A percentile compares a stretch with the other conserved stretches of the same genome.
These are phyloP conservation scores for Xerocomus spinulosus DNA, from an alignment of 768 basidiomycete species.

Conservation along the genomic window DNA sequence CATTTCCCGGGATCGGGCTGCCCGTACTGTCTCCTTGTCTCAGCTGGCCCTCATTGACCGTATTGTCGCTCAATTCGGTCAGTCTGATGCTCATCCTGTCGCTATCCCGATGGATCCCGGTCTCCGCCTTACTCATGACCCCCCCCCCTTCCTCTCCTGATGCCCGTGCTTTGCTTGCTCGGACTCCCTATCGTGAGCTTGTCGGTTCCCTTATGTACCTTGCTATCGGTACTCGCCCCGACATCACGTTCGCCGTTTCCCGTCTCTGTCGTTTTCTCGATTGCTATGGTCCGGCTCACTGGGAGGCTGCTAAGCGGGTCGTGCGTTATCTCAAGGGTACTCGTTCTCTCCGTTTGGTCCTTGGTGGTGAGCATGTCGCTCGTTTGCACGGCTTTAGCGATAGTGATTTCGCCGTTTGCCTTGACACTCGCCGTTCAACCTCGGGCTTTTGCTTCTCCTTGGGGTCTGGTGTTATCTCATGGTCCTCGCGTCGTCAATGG, in stretches of 20 bases:
- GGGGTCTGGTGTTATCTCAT: not conserved
- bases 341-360: not conserved
- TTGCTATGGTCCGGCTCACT: slow-evolving; percentile 4
- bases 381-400: not conserved
- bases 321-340: not conserved
- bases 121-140: not conserved
- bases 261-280: slow-evolving; percentile 10
- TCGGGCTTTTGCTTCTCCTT: not conserved
- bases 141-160: not conserved
- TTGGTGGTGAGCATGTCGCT: not conserved
- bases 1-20: slow-evolving; percentile 26
- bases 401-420: not conserved
- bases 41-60: slow-evolving; percentile 2
- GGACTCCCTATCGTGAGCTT: slow-evolving; percentile 14
- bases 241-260: slow-evolving; percentile 7
- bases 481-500: not conserved
- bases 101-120: not conserved
- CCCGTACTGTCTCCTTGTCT: not conserved
- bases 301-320: slow-evolving; percentile 7
- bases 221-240: slow-evolving; percentile 3
- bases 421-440: not conserved
- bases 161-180: not conserved
- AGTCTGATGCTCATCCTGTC: not conserved
- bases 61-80: slow-evolving; percentile 3
- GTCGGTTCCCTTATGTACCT: slow-evolving; percentile 27